A percentile compares a stretch with the other conserved stretches of the same genome.
phyloP scores from a whole-genome alignment of 2,329 filamentous ascomycete genomes.

The Sphaceloma murrayae region DNA sequence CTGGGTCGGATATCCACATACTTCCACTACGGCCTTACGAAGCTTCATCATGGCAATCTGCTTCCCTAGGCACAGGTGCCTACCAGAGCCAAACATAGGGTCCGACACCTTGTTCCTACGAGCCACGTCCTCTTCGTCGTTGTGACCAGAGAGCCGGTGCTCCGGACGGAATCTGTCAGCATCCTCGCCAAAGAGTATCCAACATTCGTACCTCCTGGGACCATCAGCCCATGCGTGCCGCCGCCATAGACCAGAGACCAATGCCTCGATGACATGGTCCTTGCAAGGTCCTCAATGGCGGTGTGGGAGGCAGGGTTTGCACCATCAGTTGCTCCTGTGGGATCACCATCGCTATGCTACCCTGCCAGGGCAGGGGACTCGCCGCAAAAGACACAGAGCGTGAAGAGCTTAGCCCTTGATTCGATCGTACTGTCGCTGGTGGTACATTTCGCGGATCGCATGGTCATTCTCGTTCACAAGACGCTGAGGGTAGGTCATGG shows the following conservation, averaged over 20 bases:
- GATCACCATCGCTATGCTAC: neutral
- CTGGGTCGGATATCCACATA: neutral
- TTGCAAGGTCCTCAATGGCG: neutral
- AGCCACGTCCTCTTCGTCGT: conserved; percentile 33
- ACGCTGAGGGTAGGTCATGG: too few relatives aligned
- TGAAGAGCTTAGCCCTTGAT: neutral
- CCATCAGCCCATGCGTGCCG: conserved; percentile 2
- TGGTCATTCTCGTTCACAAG: neutral
- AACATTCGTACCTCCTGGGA: conserved; percentile 27
- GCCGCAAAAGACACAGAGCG: neutral
- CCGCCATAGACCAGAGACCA: conserved; percentile 9
- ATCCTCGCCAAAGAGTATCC: conserved; percentile 62
- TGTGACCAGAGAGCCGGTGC: neutral
- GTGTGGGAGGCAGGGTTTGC: neutral
- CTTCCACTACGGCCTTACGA: conserved; percentile 32
- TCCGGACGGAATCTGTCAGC: conserved; percentile 44
- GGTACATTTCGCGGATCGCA: too few relatives aligned
- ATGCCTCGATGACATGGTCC: neutral
- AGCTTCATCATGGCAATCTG: conserved; percentile 46
- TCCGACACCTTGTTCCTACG: neutral
- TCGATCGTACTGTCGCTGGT: neutral
- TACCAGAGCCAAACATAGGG: conserved; percentile 40
- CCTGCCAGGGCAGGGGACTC: neutral
- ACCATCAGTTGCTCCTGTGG: neutral
- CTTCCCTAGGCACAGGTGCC: conserved; percentile 40